Conservation (phyloP, 352 stramenopile genomes). For the Nothophytophthora sp. region DNA sequence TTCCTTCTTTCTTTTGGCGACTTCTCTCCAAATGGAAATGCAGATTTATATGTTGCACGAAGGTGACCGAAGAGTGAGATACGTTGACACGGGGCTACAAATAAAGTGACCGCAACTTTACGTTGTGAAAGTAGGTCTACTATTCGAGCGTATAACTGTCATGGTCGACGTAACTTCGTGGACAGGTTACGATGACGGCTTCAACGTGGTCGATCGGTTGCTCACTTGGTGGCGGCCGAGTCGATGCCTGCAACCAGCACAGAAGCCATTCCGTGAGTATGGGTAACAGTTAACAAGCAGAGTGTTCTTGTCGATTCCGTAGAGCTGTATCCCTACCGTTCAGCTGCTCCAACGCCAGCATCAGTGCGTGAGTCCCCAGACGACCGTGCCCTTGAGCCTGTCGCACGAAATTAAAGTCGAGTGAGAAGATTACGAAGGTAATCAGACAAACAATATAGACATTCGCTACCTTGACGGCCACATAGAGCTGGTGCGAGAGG, state of each 20-base stretch:
- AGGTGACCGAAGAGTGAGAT: no score
- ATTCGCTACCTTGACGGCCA: slow-evolving; percentile 67
- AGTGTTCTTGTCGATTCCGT: no score
- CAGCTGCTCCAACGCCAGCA: slow-evolving; percentile 86
- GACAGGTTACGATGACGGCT: slow-evolving; percentile 12
- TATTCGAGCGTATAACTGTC: no score
- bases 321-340: slow-evolving; percentile 45
- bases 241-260: slow-evolving; percentile 11
- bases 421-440: neutral
- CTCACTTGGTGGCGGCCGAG: slow-evolving; percentile 10
- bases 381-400: slow-evolving; percentile 81
- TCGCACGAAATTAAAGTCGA: neutral
- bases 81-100: no score
- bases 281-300: neutral
- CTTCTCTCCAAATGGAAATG: no score
- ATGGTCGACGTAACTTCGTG: no score
- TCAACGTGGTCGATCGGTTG: slow-evolving; percentile 13
- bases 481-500: slow-evolving; percentile 88
- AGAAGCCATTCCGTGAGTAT: neutral
- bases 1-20: slow-evolving; percentile 22
- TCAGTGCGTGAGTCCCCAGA: slow-evolving; percentile 86
- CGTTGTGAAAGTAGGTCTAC: no score
- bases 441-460: neutral
- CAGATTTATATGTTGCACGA: no score
- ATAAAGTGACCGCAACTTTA: no score